Base-by-base conservation (phyloP, 768 basidiomycete genomes). In the Symmetrospora coprosmae region DNA sequence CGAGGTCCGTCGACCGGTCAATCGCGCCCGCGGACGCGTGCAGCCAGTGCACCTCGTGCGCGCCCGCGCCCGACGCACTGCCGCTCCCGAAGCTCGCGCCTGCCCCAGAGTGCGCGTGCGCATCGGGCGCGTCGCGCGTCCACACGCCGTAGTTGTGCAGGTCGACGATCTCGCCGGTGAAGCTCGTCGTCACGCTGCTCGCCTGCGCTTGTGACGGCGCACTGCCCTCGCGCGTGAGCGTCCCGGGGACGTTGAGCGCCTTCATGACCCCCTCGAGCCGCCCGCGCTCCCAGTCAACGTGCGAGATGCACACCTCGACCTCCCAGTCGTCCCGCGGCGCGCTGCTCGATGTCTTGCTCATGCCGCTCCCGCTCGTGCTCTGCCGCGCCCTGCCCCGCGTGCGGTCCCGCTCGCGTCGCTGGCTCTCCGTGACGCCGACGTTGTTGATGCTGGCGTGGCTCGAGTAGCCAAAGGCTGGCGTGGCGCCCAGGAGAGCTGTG, bases 211-310 rank as follows among this genome's bases (percentile, higher is more conserved):
- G 28, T 30, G 49, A 1, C 16, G 60, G 3, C 13, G 16, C n/a
- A n/a, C n/a, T n/a, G n/a, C n/a, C n/a, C n/a, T n/a, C n/a, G n/a
- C n/a, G n/a, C n/a, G n/a, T n/a, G n/a, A n/a, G n/a, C n/a, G n/a
- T n/a, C n/a, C n/a, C n/a, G n/a, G 56, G 43, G 35, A 67, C 58
- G 17, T 66, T 63, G 45, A 65, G 38, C 0, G 67, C 67, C 25
- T 43, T 58, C 67, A 68, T 68, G 9, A 64, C 8, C 19, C 67
- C 67, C 1, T 47, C 49, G 9, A 68, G 11, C 6, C 13, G 1
- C 6, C 37, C 50, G 1, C 6, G 19, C 1, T 3, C 9, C n/a
- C 60, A 60, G 14, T 48, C 50, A 41, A 65, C 66, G 19, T 48
- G 17, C 2, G 48, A 48, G 34, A 68, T 62, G n/a, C 40, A 34